phyloP scores from a whole-genome alignment of 176 grass and related monocot genomes.

The Ananas comosus region DNA sequence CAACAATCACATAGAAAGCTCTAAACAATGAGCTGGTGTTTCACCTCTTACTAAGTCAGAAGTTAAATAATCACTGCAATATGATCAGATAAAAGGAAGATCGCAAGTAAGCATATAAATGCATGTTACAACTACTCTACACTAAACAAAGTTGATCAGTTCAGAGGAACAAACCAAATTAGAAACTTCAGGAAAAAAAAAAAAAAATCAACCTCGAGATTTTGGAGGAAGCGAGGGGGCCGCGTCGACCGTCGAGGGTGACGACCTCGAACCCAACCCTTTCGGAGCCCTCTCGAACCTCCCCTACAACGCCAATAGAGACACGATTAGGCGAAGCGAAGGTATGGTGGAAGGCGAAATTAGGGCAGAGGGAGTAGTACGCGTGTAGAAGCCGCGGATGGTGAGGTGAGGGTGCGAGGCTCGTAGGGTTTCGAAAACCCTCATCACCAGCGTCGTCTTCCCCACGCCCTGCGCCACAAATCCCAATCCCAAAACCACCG shows the following conservation, averaged over 20 bases:
- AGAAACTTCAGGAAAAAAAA: constrained; percentile 1
- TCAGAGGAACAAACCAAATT: neutral
- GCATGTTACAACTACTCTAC: too few species aligned
- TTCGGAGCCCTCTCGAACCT: constrained; percentile 59
- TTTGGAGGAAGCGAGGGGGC: constrained; percentile 57
- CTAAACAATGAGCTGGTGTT: too few species aligned
- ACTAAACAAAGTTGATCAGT: too few species aligned
- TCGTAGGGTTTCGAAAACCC: constrained; percentile 54
- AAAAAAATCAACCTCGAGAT: constrained; percentile 41
- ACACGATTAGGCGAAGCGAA: neutral
- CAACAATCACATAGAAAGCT: too few species aligned
- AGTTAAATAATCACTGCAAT: too few species aligned
- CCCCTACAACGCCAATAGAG: constrained; percentile 28
- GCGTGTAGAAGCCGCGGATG: constrained; percentile 75
- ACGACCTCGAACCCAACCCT: constrained; percentile 83
- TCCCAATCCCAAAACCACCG: neutral
- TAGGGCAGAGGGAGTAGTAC: constrained; percentile 17
- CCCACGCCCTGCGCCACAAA: constrained; percentile 45
- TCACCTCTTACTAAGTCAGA: too few species aligned
- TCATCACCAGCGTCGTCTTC: constrained; percentile 80
- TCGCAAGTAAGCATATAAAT: too few species aligned
- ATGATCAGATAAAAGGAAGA: too few species aligned
- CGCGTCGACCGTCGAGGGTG: constrained; percentile 52
- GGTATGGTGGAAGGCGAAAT: neutral
- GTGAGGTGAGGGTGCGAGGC: constrained; percentile 46